phyloP scores from a whole-genome alignment of 371 early-diverging fungal species.

The Apophysomyces trapeziformis region DNA sequence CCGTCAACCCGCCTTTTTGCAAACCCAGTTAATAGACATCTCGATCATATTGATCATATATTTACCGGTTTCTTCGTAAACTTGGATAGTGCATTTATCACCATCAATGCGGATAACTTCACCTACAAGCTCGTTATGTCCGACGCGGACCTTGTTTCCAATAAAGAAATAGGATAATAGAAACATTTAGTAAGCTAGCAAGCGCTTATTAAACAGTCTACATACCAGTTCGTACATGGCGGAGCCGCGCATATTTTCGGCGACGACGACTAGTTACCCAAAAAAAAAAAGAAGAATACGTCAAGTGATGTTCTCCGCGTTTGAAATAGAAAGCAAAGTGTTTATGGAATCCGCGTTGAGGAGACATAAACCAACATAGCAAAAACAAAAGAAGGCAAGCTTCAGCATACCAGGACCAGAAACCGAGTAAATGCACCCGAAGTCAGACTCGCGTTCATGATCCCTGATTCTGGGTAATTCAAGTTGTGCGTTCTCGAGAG shows the following conservation, averaged over 20 bases:
- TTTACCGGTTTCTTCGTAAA: conserved; percentile 99
- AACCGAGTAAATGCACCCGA: conserved; percentile 96
- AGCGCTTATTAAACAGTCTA: conserved; percentile 7
- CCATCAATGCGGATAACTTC: conserved; percentile 99
- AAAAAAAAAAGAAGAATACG: conserved; percentile 11
- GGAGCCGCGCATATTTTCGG: conserved; percentile 98
- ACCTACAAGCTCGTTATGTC: conserved; percentile 97
- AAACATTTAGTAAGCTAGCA: conserved; percentile 5
- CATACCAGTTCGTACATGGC: conserved; percentile 99
- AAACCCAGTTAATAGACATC: not conserved
- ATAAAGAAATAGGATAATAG: not conserved
- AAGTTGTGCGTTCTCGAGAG: conserved; percentile 80
- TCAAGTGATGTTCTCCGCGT: conserved; percentile 10
- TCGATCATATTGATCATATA: not conserved
- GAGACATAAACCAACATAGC: not conserved
- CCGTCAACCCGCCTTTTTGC: conserved; percentile 91
- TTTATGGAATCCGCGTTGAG: conserved; percentile 7
- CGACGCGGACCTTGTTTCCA: conserved; percentile 90
- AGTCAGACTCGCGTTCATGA: conserved; percentile 84
- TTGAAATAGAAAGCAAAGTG: not conserved
- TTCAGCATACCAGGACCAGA: conserved; percentile 94
- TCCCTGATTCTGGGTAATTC: conserved; percentile 85
- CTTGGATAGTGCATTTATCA: conserved; percentile 99
- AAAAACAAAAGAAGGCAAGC: conserved; percentile 10
- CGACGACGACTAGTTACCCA: conserved; percentile 85